These are phyloP conservation scores for Sporothrix inflata DNA, from an alignment of 2,329 filamentous ascomycete species.

Conservation along the genomic window DNA sequence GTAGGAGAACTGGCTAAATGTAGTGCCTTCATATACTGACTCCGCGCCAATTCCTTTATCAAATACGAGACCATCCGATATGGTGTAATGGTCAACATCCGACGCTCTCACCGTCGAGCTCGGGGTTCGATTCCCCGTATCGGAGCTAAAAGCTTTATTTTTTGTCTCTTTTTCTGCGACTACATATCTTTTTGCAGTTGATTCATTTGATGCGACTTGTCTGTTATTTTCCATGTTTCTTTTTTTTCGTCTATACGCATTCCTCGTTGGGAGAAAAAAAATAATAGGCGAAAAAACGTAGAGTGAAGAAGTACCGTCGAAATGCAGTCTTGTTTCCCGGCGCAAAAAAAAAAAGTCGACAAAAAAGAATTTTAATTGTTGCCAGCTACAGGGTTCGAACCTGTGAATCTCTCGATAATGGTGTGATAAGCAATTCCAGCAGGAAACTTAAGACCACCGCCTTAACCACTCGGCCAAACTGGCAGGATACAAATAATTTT, in stretches of 20 bases:
- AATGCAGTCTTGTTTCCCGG: neutral
- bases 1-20: neutral
- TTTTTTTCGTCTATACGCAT: neutral
- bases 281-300: neutral
- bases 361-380: neutral
- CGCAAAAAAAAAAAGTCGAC: neutral
- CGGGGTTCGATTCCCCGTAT: slow-evolving; percentile 34
- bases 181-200: neutral
- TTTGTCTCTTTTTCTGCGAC: neutral
- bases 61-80: slow-evolving; percentile 30
- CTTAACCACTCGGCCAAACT: slow-evolving; percentile 35
- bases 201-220: neutral
- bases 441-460: slow-evolving; percentile 33
- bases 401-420: slow-evolving; percentile 35
- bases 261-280: neutral
- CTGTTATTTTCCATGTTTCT: neutral
- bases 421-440: slow-evolving; percentile 27
- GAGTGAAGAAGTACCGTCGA: neutral
- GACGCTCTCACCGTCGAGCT: slow-evolving; percentile 34
- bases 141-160: slow-evolving; percentile 27
- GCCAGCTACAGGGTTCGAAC: slow-evolving; percentile 35
- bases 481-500: slow-evolving; percentile 29
- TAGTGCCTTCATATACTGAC: neutral
- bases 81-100: slow-evolving; percentile 34
- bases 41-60: neutral